Base-by-base conservation (phyloP, 75 land plant species). In the Cupressus sempervirens region DNA sequence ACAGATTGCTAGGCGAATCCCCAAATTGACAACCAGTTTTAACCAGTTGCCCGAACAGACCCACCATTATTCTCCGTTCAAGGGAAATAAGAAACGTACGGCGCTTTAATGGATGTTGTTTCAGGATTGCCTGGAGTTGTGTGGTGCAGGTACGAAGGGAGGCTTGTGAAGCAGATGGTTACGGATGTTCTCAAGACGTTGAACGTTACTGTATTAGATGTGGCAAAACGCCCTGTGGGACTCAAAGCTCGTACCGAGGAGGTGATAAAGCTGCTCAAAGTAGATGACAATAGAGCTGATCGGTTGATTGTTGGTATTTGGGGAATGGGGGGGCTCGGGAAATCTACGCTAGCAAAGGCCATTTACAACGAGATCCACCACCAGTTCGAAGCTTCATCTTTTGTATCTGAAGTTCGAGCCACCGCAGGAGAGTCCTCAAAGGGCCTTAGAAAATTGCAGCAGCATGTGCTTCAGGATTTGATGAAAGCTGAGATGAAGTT, bases 321-420 rank as follows among this genome's bases (percentile, higher is more conserved):
- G 38, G 87, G 87, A 23, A 76, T 76, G 62, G 84, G 85, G 14
- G 87, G 87, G 12, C n/a, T 82, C 2, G 87, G 87, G 26, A 86
- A 86, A 16, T 58, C 85, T 20, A 62, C 87, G 0, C 29, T 86
- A 12, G 18, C 81, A 65, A 86, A 82, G 10, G 40, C 84, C 32
- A 7, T 86, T 10, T 86, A 82, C 40, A 58, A 82, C 13, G 43
- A 82, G 23, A 46, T 54, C 6, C 68, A 40, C 20, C 65, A 65
- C 45, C 32, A 40, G 26, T 86, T 86, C 48, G 40, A 65, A 38
- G 87, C 87, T 9, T 70, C 70, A 10, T 81, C 73, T 50, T 86
- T 81, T 67, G 73, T 43, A 8, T 41, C 56, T 36, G 76, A 86
- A 45, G 53, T 86, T 40, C 11, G 72, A 4, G 83, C 58, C 84